A percentile compares a stretch with the other conserved stretches of the same genome.
Conservation (phyloP, 306 rosid genomes). For the Quercus glauca region DNA sequence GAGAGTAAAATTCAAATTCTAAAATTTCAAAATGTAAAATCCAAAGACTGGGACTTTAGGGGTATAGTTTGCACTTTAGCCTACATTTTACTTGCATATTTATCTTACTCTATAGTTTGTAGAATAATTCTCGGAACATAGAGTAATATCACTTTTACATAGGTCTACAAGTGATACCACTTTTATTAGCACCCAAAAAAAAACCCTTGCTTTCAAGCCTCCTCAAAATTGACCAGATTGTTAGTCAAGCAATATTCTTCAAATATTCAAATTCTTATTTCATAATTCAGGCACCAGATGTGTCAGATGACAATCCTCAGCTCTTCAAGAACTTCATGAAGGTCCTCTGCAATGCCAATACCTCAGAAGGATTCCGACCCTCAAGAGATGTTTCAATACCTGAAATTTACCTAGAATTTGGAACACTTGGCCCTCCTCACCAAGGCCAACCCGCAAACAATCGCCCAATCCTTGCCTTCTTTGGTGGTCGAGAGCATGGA, state of each 20-base stretch:
- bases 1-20: no score
- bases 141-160: no score
- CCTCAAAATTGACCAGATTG: background rate
- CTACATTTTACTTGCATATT: no score
- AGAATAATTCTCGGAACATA: no score
- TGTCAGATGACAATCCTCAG: constrained; percentile 51
- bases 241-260: background rate
- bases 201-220: no score
- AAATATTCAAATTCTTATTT: background rate
- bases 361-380: constrained; percentile 64
- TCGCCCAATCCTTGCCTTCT: constrained; percentile 55
- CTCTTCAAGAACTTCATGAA: constrained; percentile 58
- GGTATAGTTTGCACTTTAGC: no score
- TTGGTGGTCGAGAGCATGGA: constrained; percentile 75
- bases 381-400: constrained; percentile 60
- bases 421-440: constrained; percentile 43
- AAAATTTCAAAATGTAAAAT: no score
- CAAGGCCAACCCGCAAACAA: constrained; percentile 24
- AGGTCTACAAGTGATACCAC: no score
- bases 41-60: no score
- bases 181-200: no score
- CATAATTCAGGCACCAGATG: constrained; percentile 55
- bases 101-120: no score
- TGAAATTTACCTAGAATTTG: constrained; percentile 52
- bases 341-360: constrained; percentile 77